Conservation (phyloP, 2,329 filamentous ascomycete species). For the Ustulina deusta region DNA sequence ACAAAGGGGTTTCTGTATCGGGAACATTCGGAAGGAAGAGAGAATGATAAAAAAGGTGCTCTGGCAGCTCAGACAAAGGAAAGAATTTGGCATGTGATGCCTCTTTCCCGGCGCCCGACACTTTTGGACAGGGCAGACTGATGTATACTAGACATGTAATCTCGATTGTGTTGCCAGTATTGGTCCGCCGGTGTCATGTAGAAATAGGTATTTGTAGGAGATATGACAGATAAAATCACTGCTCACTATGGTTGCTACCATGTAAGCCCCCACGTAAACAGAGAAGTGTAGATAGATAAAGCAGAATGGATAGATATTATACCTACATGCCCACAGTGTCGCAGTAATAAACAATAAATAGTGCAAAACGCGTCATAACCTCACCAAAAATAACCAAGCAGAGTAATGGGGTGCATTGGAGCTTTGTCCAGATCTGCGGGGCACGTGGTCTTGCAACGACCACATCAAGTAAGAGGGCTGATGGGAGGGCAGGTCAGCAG, state of each 20-base stretch:
- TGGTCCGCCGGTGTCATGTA: background rate
- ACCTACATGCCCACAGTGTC: background rate
- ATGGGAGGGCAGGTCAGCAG: constrained; percentile 39
- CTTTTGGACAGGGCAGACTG: constrained; percentile 3
- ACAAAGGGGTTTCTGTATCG: background rate
- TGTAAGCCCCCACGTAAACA: constrained; percentile 15
- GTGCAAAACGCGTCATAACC: constrained; percentile 21
- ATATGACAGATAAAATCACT: constrained; percentile 15
- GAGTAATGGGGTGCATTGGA: constrained; percentile 5
- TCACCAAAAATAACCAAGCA: background rate
- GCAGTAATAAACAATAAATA: background rate
- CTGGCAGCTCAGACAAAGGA: constrained; percentile 5
- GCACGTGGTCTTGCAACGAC: constrained; percentile 37
- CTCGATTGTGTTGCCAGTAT: background rate
- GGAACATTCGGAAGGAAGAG: background rate
- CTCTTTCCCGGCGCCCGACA: background rate
- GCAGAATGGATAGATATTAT: background rate
- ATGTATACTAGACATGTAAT: background rate
- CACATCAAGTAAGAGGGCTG: constrained; percentile 36
- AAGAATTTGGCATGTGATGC: constrained; percentile 24
- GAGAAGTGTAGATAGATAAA: background rate
- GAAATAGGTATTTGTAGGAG: constrained; percentile 10
- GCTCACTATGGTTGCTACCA: background rate
- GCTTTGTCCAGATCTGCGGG: constrained; percentile 30
- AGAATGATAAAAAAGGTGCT: background rate